Conservation (phyloP, 169 alveolate genomes). For the Cryptosporidium bovis region DNA sequence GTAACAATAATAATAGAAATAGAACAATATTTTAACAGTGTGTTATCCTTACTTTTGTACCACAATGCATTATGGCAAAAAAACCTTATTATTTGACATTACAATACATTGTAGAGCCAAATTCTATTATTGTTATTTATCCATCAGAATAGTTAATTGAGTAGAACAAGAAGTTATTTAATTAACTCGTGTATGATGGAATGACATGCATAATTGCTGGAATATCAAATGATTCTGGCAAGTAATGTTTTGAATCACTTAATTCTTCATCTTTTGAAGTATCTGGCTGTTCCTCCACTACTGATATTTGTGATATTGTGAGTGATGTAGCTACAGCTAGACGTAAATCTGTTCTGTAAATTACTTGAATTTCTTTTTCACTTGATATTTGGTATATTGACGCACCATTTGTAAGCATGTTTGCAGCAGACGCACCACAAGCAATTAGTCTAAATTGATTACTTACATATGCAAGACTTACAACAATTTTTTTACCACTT, state of each 20-base stretch:
- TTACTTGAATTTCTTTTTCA: conserved; percentile 11
- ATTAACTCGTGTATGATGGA: not conserved
- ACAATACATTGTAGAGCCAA: too few relatives aligned
- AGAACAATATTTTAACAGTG: too few relatives aligned
- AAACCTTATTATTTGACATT: too few relatives aligned
- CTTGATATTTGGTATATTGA: conserved; percentile 66
- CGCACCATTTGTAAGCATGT: conserved; percentile 23
- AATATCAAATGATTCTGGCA: conserved; percentile 40
- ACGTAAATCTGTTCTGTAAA: conserved; percentile 69
- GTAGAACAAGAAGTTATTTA: not conserved
- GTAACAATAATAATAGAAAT: too few relatives aligned
- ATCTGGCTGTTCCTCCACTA: conserved; percentile 68
- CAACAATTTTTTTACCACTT: conserved; percentile 20
- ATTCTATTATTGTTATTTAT: too few relatives aligned
- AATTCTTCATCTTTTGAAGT: conserved; percentile 43
- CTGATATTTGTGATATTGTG: conserved; percentile 32
- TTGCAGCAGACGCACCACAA: conserved; percentile 41
- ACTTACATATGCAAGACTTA: conserved; percentile 27
- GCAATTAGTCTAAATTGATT: conserved; percentile 53
- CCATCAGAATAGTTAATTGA: not conserved
- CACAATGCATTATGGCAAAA: too few relatives aligned
- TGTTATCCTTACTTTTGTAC: too few relatives aligned
- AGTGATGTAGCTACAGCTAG: conserved; percentile 52
- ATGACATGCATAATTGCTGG: conserved; percentile 46
- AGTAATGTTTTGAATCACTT: not conserved